A percentile compares a stretch with the other conserved stretches of the same genome.
Conservation (phyloP, 495 filamentous ascomycete genomes). For the Aspergillus mulundensis region DNA sequence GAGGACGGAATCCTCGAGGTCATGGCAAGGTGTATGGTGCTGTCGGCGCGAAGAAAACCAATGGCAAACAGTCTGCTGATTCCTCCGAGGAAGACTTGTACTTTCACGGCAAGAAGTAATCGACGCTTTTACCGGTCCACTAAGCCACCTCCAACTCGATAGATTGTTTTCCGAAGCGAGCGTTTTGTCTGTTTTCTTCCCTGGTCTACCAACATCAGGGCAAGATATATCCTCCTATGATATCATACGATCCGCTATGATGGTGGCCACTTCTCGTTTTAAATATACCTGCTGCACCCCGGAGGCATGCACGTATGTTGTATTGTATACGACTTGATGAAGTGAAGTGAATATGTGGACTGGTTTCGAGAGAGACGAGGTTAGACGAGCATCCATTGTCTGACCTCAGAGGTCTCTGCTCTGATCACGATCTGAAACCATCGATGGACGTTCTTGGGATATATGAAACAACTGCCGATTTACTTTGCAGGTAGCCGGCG, state of each 20-base stretch:
- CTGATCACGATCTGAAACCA: not conserved
- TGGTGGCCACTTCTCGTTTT: conserved; percentile 9
- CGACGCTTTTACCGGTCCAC: not conserved
- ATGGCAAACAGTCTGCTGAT: conserved; percentile 14
- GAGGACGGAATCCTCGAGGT: conserved; percentile 9
- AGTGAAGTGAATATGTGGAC: conserved; percentile 4
- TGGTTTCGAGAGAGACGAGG: not conserved
- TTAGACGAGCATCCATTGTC: not conserved
- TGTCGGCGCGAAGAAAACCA: conserved; percentile 15
- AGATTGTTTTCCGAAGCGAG: not conserved
- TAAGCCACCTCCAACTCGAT: not conserved
- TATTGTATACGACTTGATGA: conserved; percentile 11
- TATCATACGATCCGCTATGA: conserved; percentile 6
- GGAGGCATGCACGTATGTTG: conserved; percentile 9
- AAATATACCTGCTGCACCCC: conserved; percentile 17
- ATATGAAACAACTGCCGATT: not conserved
- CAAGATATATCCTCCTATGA: not conserved
- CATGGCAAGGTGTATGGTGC: conserved; percentile 4
- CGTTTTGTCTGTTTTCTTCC: not conserved
- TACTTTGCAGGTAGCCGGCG: not conserved
- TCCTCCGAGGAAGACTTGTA: conserved; percentile 21
- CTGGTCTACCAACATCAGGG: conserved; percentile 1
- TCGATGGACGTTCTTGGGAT: conserved; percentile 2
- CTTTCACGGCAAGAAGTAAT: conserved; percentile 3
- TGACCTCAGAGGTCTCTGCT: not conserved